These are phyloP conservation scores for Elongisporangium anandrum DNA, from an alignment of 352 stramenopile genomes.

Conservation along the genomic window DNA sequence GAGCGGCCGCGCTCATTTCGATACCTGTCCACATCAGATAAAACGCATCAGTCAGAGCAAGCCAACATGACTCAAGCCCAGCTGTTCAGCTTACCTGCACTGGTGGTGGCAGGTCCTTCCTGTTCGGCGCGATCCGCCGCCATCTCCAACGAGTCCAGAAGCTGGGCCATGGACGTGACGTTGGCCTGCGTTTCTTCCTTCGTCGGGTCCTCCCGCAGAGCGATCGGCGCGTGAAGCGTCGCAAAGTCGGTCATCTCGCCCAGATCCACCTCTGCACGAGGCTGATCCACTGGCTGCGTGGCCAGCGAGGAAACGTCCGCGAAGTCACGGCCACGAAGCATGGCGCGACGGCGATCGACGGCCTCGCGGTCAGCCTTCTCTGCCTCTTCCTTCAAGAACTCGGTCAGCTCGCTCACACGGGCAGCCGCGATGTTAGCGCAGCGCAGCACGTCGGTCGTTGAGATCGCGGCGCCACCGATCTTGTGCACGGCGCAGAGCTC, in stretches of 20 bases:
- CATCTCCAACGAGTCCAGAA: conserved; percentile 68
- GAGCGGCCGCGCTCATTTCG: conserved; percentile 30
- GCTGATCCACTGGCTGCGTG: conserved; percentile 18
- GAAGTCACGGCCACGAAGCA: conserved; percentile 72
- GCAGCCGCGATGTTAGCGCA: conserved; percentile 78
- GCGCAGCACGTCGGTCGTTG: conserved; percentile 55
- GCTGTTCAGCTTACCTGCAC: conserved; percentile 3
- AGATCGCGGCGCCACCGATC: conserved; percentile 78
- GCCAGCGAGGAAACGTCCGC: conserved; percentile 48
- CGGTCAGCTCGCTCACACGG: conserved; percentile 74
- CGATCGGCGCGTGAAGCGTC: conserved; percentile 71
- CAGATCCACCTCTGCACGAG: conserved; percentile 54
- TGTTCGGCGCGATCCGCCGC: conserved; percentile 29
- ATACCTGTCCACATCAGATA: conserved; percentile 9
- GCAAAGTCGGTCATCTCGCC: conserved; percentile 82
- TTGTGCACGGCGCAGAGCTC: conserved; percentile 90
- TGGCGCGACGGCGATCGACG: conserved; percentile 54
- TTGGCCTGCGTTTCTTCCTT: conserved; percentile 45
- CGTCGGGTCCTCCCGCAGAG: conserved; percentile 57
- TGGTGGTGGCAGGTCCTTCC: conserved; percentile 6
- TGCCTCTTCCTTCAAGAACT: conserved; percentile 70
- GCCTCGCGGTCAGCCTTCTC: conserved; percentile 68
- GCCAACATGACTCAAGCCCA: neutral
- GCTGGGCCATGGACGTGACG: conserved; percentile 65
- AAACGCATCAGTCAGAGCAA: neutral